Evolutionary conservation across 1,284 basidiomycete genomes (phyloP), one percentile per base, ranked within the genome.

Genomic region (Sporisorium exsertum): DNA sequence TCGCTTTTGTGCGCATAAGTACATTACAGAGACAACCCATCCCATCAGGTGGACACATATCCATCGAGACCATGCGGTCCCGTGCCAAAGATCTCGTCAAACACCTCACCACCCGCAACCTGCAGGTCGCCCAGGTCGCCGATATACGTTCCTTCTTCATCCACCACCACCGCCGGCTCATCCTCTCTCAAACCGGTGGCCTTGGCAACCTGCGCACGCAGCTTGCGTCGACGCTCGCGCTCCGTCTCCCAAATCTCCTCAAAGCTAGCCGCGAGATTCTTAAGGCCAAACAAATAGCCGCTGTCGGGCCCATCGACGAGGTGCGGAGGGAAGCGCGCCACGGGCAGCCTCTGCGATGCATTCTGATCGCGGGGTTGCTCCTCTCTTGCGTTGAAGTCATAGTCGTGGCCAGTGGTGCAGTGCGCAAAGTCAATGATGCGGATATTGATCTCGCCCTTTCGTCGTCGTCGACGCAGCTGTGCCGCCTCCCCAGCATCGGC

Each of bases 401-500:
- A 98, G 86, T 99, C 97, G 50, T 89, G 89, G 8, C 96, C 96
- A 0, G 95, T 98, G 9, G 95, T 98, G 66, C 96, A 98, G 86
- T 98, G 96, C 8, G 96, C 97, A 87, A 99, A 99, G 87, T 99
- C 96, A 67, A 99, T 97, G 63, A 99, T 91, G 29, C 95, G 93
- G 74, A 99, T 93, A 81, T 94, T 94, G 66, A 99, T 90, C 86
- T 97, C 94, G 45, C 97, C 97, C 24, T 70, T 73, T n/a, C 93
- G 50, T 10, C 73, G 61, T n/a, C 73, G 51, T 15, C 68, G 49
- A 26, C 77, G 67, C 18, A 63, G 26, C 15, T 57, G 35, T 0
- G 61, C 62, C 26, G 65, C 49, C 33, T 72, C 70, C 1, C 45
- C 32, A 2, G 45, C 45, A 15, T 29, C 40, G 7, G 29, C 51